Percentiles rank a stretch among this genome's conserved stretches.
phyloP scores from a whole-genome alignment of 805 yeast species.

The Saccharomycopsis fibuligera region DNA sequence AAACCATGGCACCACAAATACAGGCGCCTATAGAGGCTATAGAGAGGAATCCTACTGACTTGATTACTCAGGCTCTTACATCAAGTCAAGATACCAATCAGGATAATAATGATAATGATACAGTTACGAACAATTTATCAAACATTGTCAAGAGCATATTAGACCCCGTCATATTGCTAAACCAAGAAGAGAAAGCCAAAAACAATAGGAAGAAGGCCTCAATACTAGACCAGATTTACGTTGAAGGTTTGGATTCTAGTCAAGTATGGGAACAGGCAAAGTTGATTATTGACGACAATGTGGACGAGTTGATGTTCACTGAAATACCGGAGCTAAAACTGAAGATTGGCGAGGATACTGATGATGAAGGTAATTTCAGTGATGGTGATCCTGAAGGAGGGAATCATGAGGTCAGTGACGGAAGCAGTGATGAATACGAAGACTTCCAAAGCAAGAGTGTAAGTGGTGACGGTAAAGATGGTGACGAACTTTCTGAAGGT shows the following conservation, averaged over 20 bases:
- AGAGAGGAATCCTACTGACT: conserved; percentile 4
- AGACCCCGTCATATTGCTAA: conserved; percentile 8
- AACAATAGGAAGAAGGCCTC: conserved; percentile 34
- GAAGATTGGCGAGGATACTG: conserved; percentile 26
- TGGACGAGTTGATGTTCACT: conserved; percentile 52
- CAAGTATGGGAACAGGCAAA: conserved; percentile 94
- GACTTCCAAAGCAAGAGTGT: no score
- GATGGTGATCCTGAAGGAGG: conserved; percentile 21
- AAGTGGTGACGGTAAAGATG: conserved; percentile 16
- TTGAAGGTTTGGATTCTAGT: conserved; percentile 81
- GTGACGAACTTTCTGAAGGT: conserved; percentile 15
- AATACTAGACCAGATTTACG: conserved; percentile 71
- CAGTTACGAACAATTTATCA: conserved; percentile 6
- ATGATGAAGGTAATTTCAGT: conserved; percentile 18
- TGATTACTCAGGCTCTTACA: conserved; percentile 4
- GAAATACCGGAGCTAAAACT: conserved; percentile 47
- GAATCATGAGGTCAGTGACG: no score
- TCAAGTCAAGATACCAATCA: background rate
- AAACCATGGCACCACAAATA: background rate
- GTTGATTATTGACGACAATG: conserved; percentile 73
- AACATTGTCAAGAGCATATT: conserved; percentile 6
- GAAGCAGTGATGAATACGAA: no score
- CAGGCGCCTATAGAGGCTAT: background rate
- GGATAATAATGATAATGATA: background rate
- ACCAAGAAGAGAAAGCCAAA: conserved; percentile 24